Evolutionary conservation across 1,284 basidiomycete genomes (phyloP), one percentile per base, ranked within the genome.

Genomic region (Puccinia hordei): DNA sequence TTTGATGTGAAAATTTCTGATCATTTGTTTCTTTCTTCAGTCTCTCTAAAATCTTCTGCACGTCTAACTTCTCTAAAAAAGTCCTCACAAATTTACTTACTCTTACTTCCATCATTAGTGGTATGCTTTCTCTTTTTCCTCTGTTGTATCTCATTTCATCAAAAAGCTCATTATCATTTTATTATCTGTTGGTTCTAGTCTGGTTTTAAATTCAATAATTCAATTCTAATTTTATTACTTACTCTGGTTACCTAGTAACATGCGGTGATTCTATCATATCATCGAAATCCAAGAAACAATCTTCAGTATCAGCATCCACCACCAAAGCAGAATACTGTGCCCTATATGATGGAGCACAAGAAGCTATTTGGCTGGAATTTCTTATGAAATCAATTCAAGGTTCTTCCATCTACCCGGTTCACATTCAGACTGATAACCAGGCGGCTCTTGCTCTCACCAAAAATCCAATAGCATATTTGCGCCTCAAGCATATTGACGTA

Each of bases 231-330:
- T n/a, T n/a, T n/a, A n/a, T n/a, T n/a, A n/a, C 76, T 41, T 77
- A 72, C 19, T 74, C 81, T 5, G 81, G 80, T 0, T 63, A 68
- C 22, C n/a, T 81, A 12, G 22, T 82, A 41, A 22, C 30, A 17
- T 46, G 81, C 33, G 68, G 38, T 9, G 63, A 75, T 10, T 59
- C 51, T 9, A 53, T 75, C n/a, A 73, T 82, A 13, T 72, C 57
- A 2, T 79, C 75, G 51, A 68, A 63, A 19, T 59, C 74, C 13
- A 22, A 73, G 22, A 59, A 76, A n/a, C 81, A 82, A 53, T 33
- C 66, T 0, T 27, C 59, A 0, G 73, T 82, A 5, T 13, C 59
- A 5, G 30, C 55, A n/a, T 82, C 71, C 24, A 81, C 74, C 8
- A 81, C 71, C 1, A 53, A 79, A 19, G 69, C 69, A 30, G 49